These are phyloP conservation scores for Macrophomina tecta DNA, from an alignment of 2,329 filamentous ascomycete genomes.

Conservation along the genomic window DNA sequence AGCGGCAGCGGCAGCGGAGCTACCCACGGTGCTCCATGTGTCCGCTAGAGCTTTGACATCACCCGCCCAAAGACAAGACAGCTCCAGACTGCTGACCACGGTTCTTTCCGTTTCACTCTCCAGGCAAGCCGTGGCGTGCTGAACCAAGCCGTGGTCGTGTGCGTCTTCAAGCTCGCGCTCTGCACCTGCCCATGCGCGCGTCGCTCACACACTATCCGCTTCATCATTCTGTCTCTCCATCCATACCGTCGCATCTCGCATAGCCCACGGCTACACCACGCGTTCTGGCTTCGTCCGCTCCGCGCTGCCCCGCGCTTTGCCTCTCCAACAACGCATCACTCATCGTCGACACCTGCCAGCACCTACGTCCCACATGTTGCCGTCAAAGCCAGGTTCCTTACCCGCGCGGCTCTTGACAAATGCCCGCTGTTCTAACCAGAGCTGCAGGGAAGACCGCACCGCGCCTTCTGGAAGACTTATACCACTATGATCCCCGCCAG, in stretches of 20 bases:
- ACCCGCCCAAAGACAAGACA: not conserved
- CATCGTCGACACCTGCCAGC: not conserved
- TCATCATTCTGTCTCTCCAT: conserved; percentile 7
- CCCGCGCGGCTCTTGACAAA: not conserved
- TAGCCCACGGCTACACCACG: not conserved
- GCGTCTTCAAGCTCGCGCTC: not conserved
- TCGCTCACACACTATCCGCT: conserved; percentile 22
- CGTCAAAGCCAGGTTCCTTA: conserved; percentile 15
- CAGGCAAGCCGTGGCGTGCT: not conserved
- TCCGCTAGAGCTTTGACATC: conserved; percentile 18
- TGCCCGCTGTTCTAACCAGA: conserved; percentile 10
- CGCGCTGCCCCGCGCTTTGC: too few species aligned
- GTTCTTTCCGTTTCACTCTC: not conserved
- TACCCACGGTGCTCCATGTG: not conserved
- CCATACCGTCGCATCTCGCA: conserved; percentile 3
- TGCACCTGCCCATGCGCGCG: not conserved
- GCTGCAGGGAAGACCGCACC: conserved; percentile 56
- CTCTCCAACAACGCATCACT: not conserved
- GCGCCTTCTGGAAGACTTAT: conserved; percentile 58
- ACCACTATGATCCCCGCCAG: conserved; percentile 56
- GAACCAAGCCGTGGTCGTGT: not conserved
- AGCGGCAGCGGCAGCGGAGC: conserved; percentile 7
- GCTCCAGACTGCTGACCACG: not conserved
- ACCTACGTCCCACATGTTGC: conserved; percentile 4
- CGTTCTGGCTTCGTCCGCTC: not conserved